phyloP scores from a whole-genome alignment of 2,329 filamentous ascomycete genomes.

The Fusarium multiceps region DNA sequence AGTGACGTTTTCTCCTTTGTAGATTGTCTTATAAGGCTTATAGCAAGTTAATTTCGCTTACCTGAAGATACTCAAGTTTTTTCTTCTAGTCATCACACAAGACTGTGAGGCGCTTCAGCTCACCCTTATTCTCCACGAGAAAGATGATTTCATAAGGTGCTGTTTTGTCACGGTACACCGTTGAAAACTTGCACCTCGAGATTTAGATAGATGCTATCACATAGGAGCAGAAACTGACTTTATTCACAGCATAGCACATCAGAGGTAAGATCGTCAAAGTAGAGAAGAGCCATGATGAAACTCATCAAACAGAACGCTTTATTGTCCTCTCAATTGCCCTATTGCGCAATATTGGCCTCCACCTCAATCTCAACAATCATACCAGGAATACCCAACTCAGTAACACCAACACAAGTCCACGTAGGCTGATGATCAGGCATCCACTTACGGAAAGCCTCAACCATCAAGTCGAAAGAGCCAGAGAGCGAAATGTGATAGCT shows the following conservation, averaged over 20 bases:
- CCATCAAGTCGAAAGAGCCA: conserved; percentile 55
- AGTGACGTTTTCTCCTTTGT: too few species aligned
- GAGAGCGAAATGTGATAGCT: conserved; percentile 59
- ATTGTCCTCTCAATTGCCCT: background rate
- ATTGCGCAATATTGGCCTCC: conserved; percentile 49
- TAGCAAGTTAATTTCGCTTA: too few species aligned
- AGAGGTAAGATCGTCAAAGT: background rate
- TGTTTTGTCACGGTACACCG: too few species aligned
- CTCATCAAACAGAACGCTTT: background rate
- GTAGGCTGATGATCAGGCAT: conserved; percentile 64
- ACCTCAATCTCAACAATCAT: conserved; percentile 72
- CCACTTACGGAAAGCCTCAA: conserved; percentile 60
- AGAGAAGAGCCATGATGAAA: rapidly evolving
- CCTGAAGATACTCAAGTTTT: too few species aligned
- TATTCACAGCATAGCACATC: background rate
- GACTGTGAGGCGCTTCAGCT: too few species aligned
- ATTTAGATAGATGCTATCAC: background rate
- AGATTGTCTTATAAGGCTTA: too few species aligned
- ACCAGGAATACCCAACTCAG: conserved; percentile 56
- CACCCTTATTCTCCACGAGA: too few species aligned
- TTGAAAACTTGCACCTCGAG: background rate
- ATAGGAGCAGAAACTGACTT: background rate
- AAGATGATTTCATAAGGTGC: too few species aligned
- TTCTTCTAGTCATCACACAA: too few species aligned
- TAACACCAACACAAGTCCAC: conserved; percentile 66